Conservation (phyloP, 306 rosid genomes). For the Argentina anserina region DNA sequence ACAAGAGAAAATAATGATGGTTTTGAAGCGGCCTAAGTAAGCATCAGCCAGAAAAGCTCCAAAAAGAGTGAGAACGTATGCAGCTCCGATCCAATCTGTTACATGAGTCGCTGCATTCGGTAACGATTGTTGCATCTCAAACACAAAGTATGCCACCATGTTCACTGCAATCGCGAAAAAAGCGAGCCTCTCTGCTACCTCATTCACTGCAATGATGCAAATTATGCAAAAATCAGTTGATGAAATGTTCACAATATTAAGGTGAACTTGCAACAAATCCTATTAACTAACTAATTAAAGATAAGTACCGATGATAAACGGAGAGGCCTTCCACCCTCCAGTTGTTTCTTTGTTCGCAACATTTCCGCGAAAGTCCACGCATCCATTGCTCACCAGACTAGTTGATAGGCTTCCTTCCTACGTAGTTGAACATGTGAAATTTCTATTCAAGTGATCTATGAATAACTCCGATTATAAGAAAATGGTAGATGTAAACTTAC, state of each 20-base stretch:
- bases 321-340: conserved; percentile 64
- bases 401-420: conserved; percentile 24
- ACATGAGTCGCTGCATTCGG: conserved; percentile 50
- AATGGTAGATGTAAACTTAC: neutral
- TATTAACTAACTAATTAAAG: neutral
- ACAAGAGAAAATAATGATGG: conserved; percentile 46
- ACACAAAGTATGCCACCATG: conserved; percentile 44
- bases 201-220: conserved; percentile 33
- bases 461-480: neutral
- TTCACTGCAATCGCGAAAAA: conserved; percentile 49
- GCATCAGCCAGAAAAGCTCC: conserved; percentile 65
- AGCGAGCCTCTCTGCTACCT: conserved; percentile 56
- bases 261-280: neutral
- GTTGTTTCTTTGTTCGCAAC: conserved; percentile 45
- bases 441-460: neutral
- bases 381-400: conserved; percentile 41
- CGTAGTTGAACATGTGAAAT: neutral
- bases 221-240: neutral
- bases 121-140: conserved; percentile 42
- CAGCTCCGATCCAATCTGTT: conserved; percentile 60
- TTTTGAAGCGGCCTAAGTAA: conserved; percentile 57
- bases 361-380: conserved; percentile 40
- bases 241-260: neutral
- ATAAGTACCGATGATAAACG: conserved; percentile 43
- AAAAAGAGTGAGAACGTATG: conserved; percentile 41